Evolutionary conservation across 345 rosid species (phyloP).

Genomic region (Bruguiera gymnorhiza): DNA sequence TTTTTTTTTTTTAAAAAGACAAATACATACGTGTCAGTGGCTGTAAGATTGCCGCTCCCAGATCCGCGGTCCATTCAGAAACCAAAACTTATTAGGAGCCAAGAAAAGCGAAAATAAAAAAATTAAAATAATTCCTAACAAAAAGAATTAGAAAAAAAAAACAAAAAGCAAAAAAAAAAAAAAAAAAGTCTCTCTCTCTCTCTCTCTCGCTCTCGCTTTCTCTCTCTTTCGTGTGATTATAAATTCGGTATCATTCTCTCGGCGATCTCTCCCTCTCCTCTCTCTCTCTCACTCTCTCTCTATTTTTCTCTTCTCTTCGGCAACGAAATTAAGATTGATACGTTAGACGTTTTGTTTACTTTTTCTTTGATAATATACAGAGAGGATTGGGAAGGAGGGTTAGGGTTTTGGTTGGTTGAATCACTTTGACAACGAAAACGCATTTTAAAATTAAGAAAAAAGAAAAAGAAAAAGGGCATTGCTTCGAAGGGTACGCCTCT

Average conservation of each 20-base stretch:
- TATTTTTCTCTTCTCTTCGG: neutral
- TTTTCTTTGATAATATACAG: neutral
- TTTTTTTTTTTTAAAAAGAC: too few species aligned
- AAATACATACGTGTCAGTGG: slow-evolving; percentile 10
- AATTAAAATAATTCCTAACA: neutral
- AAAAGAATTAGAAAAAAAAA: neutral
- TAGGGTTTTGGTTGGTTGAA: slow-evolving; percentile 7
- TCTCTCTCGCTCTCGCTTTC: neutral
- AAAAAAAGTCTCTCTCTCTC: neutral
- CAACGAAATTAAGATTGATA: slow-evolving; percentile 6
- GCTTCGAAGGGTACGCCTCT: slow-evolving; percentile 14
- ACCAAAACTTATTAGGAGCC: neutral
- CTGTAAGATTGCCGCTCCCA: slow-evolving; percentile 6
- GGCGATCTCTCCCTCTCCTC: slow-evolving; percentile 1
- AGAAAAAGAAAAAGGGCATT: too few species aligned
- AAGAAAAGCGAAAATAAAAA: neutral
- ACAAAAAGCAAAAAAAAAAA: neutral
- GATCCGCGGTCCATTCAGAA: slow-evolving; percentile 18
- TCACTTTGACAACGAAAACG: slow-evolving; percentile 4
- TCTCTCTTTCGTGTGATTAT: slow-evolving; percentile 16
- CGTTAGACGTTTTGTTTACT: slow-evolving; percentile 6
- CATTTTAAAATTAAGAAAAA: neutral
- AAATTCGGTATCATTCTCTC: slow-evolving; percentile 14
- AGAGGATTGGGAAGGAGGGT: neutral
- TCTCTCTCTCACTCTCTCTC: neutral